Evolutionary conservation across 1,139 yeast genomes (phyloP).

Genomic region (Suhomyces bolitotheri): DNA sequence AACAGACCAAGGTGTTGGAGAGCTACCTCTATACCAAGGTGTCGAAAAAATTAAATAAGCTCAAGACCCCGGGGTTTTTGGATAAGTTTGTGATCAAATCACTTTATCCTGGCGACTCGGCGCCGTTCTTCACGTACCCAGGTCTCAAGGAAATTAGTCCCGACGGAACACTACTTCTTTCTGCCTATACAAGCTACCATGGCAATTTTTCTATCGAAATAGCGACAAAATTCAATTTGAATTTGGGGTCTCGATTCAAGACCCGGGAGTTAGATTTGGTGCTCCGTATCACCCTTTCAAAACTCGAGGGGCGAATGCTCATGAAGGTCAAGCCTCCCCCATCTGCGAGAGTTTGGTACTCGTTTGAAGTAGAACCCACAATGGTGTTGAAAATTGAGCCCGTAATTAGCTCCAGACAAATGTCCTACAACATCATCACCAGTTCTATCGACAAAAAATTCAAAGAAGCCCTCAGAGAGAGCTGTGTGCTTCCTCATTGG

Average conservation of each 20-base stretch:
- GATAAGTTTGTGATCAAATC: constrained; percentile 76
- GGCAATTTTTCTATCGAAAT: constrained; percentile 77
- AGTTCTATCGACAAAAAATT: constrained; percentile 76
- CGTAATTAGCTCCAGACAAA: constrained; percentile 76
- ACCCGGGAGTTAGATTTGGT: constrained; percentile 76
- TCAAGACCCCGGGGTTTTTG: constrained; percentile 82
- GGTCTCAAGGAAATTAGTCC: constrained; percentile 69
- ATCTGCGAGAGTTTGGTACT: constrained; percentile 85
- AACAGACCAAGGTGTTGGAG: constrained; percentile 67
- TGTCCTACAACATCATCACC: constrained; percentile 76
- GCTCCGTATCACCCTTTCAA: constrained; percentile 67
- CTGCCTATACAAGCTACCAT: constrained; percentile 61
- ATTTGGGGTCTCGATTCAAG: constrained; percentile 73
- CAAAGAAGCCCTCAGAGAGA: constrained; percentile 74
- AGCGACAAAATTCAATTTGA: constrained; percentile 74
- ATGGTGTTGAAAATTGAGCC: constrained; percentile 82
- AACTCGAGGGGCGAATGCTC: constrained; percentile 71
- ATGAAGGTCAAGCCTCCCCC: constrained; percentile 85
- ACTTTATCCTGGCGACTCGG: constrained; percentile 74
- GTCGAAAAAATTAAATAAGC: constrained; percentile 69
- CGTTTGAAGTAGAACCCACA: constrained; percentile 77
- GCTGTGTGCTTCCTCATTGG: constrained; percentile 82
- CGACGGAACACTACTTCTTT: constrained; percentile 73
- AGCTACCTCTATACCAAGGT: constrained; percentile 58
- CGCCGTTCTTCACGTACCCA: constrained; percentile 80